Evolutionary conservation across 1,139 yeast species (phyloP).

Genomic region (Candida albicans): DNA sequence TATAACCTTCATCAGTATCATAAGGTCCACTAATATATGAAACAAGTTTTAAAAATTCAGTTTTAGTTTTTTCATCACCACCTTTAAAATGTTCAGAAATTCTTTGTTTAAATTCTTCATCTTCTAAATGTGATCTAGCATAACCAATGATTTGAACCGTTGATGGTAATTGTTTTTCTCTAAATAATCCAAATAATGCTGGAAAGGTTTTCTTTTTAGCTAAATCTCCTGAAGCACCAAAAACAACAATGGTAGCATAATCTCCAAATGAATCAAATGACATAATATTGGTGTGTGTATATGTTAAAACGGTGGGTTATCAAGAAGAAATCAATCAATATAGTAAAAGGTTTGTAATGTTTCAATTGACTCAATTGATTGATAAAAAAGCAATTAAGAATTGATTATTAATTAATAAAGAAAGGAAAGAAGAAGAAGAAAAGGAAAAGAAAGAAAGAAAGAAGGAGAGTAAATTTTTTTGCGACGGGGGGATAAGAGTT

Average conservation of each 20-base stretch:
- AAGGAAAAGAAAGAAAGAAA: neutral
- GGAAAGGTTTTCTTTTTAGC: constrained; percentile 96
- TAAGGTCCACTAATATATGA: constrained; percentile 77
- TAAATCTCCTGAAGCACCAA: constrained; percentile 96
- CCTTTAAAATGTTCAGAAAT: constrained; percentile 65
- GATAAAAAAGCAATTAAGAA: neutral
- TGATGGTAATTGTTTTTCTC: constrained; percentile 77
- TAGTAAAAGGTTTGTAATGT: no score
- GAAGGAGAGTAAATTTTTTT: no score
- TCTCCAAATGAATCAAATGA: constrained; percentile 45
- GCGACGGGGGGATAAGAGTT: no score
- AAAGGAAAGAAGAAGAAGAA: neutral
- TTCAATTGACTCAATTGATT: no score
- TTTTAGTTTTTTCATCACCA: constrained; percentile 50
- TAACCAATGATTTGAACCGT: constrained; percentile 81
- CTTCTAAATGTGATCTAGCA: constrained; percentile 77
- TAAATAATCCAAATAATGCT: constrained; percentile 66
- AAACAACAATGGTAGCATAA: constrained; percentile 74
- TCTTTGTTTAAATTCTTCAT: constrained; percentile 66
- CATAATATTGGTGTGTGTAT: neutral
- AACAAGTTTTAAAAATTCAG: constrained; percentile 63
- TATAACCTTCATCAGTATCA: constrained; percentile 74
- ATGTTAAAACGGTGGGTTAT: no score
- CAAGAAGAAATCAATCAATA: no score
- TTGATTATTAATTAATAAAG: neutral